Percentiles rank a stretch among this genome's conserved stretches.
phyloP scores from a whole-genome alignment of 208 protist species.

The Leishmania tarentolae region DNA sequence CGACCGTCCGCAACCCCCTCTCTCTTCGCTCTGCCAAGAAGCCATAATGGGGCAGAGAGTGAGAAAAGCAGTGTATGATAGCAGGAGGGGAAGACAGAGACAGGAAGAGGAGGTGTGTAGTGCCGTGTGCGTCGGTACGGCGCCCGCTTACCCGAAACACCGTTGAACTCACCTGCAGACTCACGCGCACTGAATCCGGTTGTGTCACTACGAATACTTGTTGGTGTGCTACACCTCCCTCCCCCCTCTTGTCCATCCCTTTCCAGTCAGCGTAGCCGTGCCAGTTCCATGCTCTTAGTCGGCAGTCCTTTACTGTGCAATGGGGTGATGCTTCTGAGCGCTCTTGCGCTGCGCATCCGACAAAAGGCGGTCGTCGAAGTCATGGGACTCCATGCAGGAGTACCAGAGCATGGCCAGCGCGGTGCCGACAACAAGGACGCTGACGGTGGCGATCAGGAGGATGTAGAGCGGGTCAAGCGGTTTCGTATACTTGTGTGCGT shows the following conservation, averaged over 20 bases:
- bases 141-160: not conserved
- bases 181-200: not conserved
- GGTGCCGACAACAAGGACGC: constrained; percentile 21
- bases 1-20: not conserved
- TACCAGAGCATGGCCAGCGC: constrained; percentile 44
- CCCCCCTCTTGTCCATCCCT: not conserved
- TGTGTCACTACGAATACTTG: not conserved
- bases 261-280: not conserved
- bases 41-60: not conserved
- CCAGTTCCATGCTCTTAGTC: not conserved
- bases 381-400: constrained; percentile 29
- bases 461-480: constrained; percentile 42
- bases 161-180: not conserved
- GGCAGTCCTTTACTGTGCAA: not conserved
- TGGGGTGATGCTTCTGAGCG: not conserved
- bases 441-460: constrained; percentile 31
- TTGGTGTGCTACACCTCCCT: not conserved
- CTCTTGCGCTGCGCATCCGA: constrained; percentile 30
- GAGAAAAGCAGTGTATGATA: not conserved
- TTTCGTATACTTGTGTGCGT: constrained; percentile 27
- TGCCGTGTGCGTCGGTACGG: not conserved
- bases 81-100: not conserved
- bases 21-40: not conserved
- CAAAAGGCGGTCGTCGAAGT: constrained; percentile 40
- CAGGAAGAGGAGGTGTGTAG: not conserved